Evolutionary conservation across 1,284 basidiomycete genomes (phyloP).

Genomic region (Hemileia vastatrix): DNA sequence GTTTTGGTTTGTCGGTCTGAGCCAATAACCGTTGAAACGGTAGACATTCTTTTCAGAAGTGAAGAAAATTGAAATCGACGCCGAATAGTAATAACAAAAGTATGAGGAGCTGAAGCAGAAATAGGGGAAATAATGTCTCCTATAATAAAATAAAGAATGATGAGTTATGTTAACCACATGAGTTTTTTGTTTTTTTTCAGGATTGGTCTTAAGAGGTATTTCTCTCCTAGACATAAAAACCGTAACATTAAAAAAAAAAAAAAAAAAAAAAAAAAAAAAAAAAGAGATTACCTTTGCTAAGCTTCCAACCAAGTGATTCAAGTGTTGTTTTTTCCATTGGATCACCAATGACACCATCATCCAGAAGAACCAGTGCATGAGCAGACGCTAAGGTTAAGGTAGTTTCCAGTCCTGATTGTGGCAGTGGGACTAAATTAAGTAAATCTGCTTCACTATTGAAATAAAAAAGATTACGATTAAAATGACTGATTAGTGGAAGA

Average conservation of each 20-base stretch:
- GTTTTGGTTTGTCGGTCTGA: conserved; percentile 44
- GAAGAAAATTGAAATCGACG: conserved; percentile 93
- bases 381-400: conserved; percentile 82
- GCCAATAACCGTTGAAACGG: conserved; percentile 59
- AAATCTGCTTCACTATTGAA: conserved; percentile 46
- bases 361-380: conserved; percentile 84
- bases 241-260: too few relatives aligned
- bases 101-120: conserved; percentile 4
- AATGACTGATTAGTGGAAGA: conserved; percentile 27
- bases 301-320: conserved; percentile 79
- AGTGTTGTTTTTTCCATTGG: conserved; percentile 98
- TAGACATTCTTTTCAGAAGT: conserved; percentile 89
- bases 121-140: conserved; percentile 61
- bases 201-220: too few relatives aligned
- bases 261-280: background rate
- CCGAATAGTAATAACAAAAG: conserved; percentile 58
- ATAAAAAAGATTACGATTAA: conserved; percentile 32
- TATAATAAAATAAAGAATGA: conserved; percentile 29
- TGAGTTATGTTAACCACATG: background rate
- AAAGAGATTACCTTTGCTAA: conserved; percentile 56
- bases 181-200: too few relatives aligned
- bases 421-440: conserved; percentile 64
- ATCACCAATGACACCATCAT: conserved; percentile 84
- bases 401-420: conserved; percentile 65
- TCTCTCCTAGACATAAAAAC: too few relatives aligned